phyloP scores from a whole-genome alignment of 2,329 filamentous ascomycete species.

The Chrysoporthe cubensis region DNA sequence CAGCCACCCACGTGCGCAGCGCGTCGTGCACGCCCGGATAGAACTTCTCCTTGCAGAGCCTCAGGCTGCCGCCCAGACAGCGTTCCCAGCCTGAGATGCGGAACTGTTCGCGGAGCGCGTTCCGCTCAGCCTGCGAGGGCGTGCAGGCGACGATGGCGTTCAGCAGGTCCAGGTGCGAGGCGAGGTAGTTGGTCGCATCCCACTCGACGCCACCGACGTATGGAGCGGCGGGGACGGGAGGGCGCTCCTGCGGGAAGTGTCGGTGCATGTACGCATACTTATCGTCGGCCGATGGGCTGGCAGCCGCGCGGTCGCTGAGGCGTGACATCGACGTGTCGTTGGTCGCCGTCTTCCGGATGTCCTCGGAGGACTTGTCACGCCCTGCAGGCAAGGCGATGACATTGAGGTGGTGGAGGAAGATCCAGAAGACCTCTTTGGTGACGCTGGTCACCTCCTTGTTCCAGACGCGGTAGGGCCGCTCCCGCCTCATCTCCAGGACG shows the following conservation, averaged over 20 bases:
- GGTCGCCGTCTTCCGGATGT: conserved; percentile 31
- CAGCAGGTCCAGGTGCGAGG: conserved; percentile 87
- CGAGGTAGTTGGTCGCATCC: conserved; percentile 97
- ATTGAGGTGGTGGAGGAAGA: conserved; percentile 94
- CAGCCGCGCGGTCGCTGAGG: conserved; percentile 26
- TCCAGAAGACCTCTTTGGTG: conserved; percentile 99
- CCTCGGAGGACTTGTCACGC: conserved; percentile 40
- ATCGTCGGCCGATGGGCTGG: conserved; percentile 38
- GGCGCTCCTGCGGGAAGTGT: conserved; percentile 83
- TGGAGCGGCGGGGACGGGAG: conserved; percentile 89
- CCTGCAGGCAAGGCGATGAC: conserved; percentile 69
- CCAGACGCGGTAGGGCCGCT: conserved; percentile 91
- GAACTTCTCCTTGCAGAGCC: conserved; percentile 97
- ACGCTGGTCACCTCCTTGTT: conserved; percentile 90
- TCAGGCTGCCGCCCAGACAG: conserved; percentile 79
- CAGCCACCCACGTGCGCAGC: conserved; percentile 86
- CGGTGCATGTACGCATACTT: conserved; percentile 62
- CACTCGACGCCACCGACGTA: conserved; percentile 98
- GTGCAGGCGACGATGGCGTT: conserved; percentile 88
- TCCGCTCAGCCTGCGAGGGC: conserved; percentile 71
- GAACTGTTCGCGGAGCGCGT: conserved; percentile 76
- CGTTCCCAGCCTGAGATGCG: conserved; percentile 89
- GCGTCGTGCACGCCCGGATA: conserved; percentile 91
- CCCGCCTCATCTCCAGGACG: conserved; percentile 84
- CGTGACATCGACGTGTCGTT: conserved; percentile 29